Evolutionary conservation across 164 flowering plant genomes (phyloP).

Genomic region (Tetrastigma voinierianum): DNA sequence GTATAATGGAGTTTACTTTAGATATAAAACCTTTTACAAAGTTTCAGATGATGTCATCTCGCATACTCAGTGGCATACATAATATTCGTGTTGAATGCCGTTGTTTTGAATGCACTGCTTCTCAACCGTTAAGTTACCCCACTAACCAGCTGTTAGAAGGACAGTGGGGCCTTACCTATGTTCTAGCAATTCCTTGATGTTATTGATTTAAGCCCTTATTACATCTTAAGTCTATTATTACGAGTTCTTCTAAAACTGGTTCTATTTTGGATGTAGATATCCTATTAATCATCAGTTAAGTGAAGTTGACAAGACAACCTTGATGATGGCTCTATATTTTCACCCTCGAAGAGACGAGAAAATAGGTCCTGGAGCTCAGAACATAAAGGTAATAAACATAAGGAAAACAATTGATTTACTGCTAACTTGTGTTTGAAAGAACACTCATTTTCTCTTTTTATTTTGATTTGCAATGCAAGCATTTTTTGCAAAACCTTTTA

Average conservation of each 20-base stretch:
- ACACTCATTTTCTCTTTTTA: not conserved
- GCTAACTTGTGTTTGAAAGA: not conserved
- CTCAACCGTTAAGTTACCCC: no score
- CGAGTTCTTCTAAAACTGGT: not conserved
- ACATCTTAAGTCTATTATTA: not conserved
- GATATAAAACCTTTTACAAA: no score
- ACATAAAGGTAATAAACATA: conserved; percentile 56
- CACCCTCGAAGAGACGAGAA: conserved; percentile 71
- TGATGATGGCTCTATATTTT: conserved; percentile 56
- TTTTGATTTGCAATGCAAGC: not conserved
- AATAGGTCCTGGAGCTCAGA: conserved; percentile 61
- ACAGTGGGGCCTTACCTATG: no score
- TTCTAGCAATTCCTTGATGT: not conserved
- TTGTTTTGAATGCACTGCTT: no score
- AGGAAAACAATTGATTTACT: not conserved
- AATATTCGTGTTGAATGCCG: no score
- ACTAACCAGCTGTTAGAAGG: no score
- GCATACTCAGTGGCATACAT: no score
- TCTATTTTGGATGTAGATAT: conserved; percentile 41
- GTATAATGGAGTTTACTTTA: no score
- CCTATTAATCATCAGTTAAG: conserved; percentile 30
- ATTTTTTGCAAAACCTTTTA: no score
- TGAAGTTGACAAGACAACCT: conserved; percentile 46
- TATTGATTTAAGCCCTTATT: not conserved
- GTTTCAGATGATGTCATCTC: no score